Percentiles rank a stretch among this genome's conserved stretches.
Evolutionary conservation across 176 grass and related monocot genomes (phyloP).

Genomic region (Lolium perenne): DNA sequence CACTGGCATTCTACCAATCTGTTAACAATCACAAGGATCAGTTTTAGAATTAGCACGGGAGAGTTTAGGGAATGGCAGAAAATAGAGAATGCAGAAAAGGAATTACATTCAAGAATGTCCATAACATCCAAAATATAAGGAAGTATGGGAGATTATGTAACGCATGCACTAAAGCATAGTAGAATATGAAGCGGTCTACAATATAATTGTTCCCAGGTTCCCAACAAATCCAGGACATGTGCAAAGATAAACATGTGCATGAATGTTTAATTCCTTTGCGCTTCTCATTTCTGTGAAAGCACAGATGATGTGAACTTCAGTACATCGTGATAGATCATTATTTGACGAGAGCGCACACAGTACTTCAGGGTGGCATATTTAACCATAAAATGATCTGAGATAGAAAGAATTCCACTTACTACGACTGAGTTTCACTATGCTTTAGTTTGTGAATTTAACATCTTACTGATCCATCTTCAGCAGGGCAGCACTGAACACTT

Average conservation of each 20-base stretch:
- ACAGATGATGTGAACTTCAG: conserved; percentile 1
- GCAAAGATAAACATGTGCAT: not conserved
- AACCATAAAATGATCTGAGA: not conserved
- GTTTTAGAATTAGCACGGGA: not conserved
- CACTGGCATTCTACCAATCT: not conserved
- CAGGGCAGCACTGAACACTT: not conserved
- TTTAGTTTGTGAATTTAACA: conserved; percentile 1
- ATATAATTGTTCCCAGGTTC: not conserved
- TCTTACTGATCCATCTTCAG: not conserved
- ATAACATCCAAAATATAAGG: not conserved
- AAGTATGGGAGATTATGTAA: not conserved
- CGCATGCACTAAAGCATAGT: not conserved
- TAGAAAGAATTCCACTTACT: not conserved
- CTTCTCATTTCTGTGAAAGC: not conserved
- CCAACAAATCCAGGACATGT: not conserved
- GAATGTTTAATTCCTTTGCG: not conserved
- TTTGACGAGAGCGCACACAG: not conserved
- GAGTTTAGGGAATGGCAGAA: not conserved
- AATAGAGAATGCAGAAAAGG: not conserved
- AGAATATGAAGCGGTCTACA: not conserved
- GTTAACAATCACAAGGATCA: not conserved
- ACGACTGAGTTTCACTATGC: not conserved
- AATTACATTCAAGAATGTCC: not conserved
- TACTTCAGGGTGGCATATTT: not conserved
- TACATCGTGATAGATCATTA: not conserved